Base-by-base conservation (phyloP, 768 basidiomycete genomes). In the Cystobasidium tubakii region DNA sequence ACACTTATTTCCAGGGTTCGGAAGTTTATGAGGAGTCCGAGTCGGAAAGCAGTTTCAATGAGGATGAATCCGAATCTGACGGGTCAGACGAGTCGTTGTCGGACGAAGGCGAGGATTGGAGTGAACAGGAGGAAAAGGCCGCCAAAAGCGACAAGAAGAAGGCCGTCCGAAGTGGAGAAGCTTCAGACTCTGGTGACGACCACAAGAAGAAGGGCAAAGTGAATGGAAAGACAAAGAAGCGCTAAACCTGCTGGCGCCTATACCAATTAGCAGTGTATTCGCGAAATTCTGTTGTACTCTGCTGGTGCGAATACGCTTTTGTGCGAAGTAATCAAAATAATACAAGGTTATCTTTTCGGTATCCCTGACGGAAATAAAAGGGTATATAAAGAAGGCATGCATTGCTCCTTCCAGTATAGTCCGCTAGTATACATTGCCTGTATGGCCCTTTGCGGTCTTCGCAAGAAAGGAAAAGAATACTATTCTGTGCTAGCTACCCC, bases 61-160 rank as follows among this genome's bases (percentile, higher is more conserved):
- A 89, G 84, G 42, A 87, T 86, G 77, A 89, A 81, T 90, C 89
- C 64, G 88, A 86, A 81, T 91, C 85, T 76, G 85, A 82, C 6
- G 84, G 83, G 17, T 77, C 77, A 10, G 75, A 74, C 21, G 77
- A 78, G 29, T 27, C 25, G 13, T 73, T 79, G 66, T 77, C 77
- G 62, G 66, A 77, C n/a, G 81, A 81, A 85, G 90, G 92, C 12
- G 91, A 94, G 67, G 93, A 95, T 78, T 99, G 95, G 95, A 54
- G 62, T 27, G 46, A 75, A 83, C 84, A 84, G 23, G 86, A 86
- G 80, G 84, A 85, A 75, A 85, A 85, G 72, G 80, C 82, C 23
- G 74, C 42, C 62, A 25, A 71, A 57, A 77, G 46, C 92, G 94
- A 76, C 92, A 95, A 83, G 93, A 96, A 60, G 46, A 66, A 66